Base-by-base conservation (phyloP, 306 rosid genomes). In the Citrullus colocynthis region DNA sequence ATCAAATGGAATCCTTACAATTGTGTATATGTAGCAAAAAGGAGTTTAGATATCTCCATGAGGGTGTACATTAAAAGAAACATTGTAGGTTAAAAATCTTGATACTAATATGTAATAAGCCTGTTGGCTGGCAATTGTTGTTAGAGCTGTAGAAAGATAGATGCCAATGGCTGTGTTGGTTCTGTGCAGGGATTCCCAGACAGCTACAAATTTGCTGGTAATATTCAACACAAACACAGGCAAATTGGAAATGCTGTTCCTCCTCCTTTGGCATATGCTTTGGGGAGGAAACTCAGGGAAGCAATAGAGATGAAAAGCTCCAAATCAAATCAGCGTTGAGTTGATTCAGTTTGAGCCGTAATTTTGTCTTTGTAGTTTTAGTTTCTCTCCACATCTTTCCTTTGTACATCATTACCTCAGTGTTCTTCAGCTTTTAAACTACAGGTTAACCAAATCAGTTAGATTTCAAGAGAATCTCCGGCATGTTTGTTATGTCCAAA, bases 191-290 rank as follows among this genome's bases (percentile, higher is more conserved):
- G 99, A 32, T 95, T 95, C 72, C 93, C 92, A 7, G 99, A 95
- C 67, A 52, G 85, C 74, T 95, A 92, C 75, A 79, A 86, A 48
- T 95, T 95, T 83, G 59, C 82, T 34, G 97, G 97, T 3, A 92
- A 84, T 74, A 90, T 91, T 36, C 88, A 83, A 37, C 97, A 95
- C 89, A 90, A 92, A 85, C 96, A 95, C 79, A 73, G 93, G 90
- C 97, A 95, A 85, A 95, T 95, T 73, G 99, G 99, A 21, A 95
- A 95, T 82, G 99, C 99, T 34, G 99, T 95, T 59, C 99, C 99
- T 83, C 98, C 99, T 56, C 90, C 98, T 39, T 62, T 92, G 72
- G 99, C 99, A 59, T 88, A 84, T 78, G 99, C 99, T 18, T 80
- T 95, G 20, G 97, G 97, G 18, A 79, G 85, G 75, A 92, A 88